Percentiles rank a stretch among this genome's conserved stretches.
Evolutionary conservation across 2,329 filamentous ascomycete species (phyloP).

Genomic region (Trichoderma sp.): DNA sequence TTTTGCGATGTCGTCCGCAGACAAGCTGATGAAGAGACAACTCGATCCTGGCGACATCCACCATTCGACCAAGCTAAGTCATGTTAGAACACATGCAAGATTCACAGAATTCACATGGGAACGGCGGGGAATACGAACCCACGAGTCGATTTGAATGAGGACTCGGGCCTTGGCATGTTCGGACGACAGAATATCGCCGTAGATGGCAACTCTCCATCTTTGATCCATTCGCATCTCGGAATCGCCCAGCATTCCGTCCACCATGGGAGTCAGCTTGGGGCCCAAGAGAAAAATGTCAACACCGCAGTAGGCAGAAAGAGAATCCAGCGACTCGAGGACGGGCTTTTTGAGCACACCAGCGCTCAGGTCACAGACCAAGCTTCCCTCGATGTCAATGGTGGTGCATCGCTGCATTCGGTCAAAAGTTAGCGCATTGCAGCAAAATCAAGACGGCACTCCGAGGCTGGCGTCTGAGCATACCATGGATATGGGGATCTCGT

Average conservation of each 20-base stretch:
- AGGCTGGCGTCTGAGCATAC: constrained; percentile 52
- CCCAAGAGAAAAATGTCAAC: constrained; percentile 96
- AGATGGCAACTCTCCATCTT: constrained; percentile 88
- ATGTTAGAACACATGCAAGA: constrained; percentile 21
- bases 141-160: constrained; percentile 93
- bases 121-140: constrained; percentile 50
- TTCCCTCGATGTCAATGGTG: constrained; percentile 88
- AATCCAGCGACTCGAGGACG: constrained; percentile 81
- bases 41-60: constrained; percentile 79
- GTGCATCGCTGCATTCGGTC: constrained; percentile 68
- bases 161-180: constrained; percentile 97
- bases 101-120: background rate
- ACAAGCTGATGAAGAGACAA: constrained; percentile 86
- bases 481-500: constrained; percentile 87
- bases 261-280: constrained; percentile 79
- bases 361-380: constrained; percentile 74
- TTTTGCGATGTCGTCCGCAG: constrained; percentile 90
- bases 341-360: constrained; percentile 67
- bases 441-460: background rate
- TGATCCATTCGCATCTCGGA: constrained; percentile 82
- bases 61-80: constrained; percentile 62
- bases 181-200: constrained; percentile 89
- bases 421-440: constrained; percentile 15
- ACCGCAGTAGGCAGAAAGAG: constrained; percentile 81
- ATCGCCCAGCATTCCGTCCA: constrained; percentile 71